A percentile compares a stretch with the other conserved stretches of the same genome.
phyloP scores from a whole-genome alignment of 2,329 filamentous ascomycete genomes.

The Nothophoma quercina region DNA sequence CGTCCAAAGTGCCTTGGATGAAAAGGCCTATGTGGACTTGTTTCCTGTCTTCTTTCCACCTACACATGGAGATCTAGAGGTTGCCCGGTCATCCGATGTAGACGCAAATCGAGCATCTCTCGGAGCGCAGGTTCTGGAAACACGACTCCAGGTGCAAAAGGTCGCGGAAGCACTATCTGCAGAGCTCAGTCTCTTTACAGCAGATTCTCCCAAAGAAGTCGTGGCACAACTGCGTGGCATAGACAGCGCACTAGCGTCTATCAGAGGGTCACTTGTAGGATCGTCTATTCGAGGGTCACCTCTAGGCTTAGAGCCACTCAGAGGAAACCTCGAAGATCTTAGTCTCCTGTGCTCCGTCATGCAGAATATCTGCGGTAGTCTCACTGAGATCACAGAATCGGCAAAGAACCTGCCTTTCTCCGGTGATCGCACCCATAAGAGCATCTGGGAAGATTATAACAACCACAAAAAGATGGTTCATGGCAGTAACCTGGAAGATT shows the following conservation, averaged over 20 bases:
- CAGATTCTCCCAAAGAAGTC: constrained; percentile 25
- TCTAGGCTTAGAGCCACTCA: constrained; percentile 15
- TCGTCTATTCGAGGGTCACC: constrained; percentile 26
- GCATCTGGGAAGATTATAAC: constrained; percentile 39
- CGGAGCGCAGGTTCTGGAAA: constrained; percentile 26
- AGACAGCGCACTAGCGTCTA: constrained; percentile 20
- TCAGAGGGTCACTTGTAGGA: constrained; percentile 28
- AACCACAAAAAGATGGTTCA: constrained; percentile 27
- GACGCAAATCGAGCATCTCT: constrained; percentile 21
- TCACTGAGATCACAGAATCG: constrained; percentile 31
- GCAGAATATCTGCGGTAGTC: constrained; percentile 28
- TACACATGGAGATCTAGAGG: constrained; percentile 40
- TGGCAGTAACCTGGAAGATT: constrained; percentile 22
- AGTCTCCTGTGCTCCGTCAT: constrained; percentile 36
- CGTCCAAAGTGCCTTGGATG: constrained; percentile 32
- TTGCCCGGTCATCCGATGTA: constrained; percentile 17
- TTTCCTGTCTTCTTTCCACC: constrained; percentile 45
- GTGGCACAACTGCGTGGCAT: constrained; percentile 27
- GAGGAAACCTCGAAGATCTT: constrained; percentile 23
- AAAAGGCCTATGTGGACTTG: constrained; percentile 40
- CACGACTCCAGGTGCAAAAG: constrained; percentile 27
- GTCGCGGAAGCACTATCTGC: constrained; percentile 21
- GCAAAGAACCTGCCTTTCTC: constrained; percentile 10
- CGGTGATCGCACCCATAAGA: constrained; percentile 4
- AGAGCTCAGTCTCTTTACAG: constrained; percentile 22